Percentiles rank a stretch among this genome's conserved stretches.
Conservation (phyloP, 768 basidiomycete genomes). For the Auricularia heimuer region DNA sequence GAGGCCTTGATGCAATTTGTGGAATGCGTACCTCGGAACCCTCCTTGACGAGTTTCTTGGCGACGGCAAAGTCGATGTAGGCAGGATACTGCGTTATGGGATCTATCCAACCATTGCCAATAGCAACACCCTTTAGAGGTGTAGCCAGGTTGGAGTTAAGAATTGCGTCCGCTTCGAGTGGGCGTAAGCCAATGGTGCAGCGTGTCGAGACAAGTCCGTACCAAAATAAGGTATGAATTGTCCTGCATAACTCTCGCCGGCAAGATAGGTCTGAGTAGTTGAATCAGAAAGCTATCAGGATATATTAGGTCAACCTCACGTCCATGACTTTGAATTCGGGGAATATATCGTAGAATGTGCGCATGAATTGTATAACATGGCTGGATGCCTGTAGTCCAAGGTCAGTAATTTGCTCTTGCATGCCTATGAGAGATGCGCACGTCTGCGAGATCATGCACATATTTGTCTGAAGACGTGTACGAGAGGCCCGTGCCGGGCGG, state of each 20-base stretch:
- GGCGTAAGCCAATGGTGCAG: background rate
- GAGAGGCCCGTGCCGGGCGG: slow-evolving; percentile 95
- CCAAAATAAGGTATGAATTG: slow-evolving; percentile 97
- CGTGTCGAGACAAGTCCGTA: slow-evolving; percentile 20
- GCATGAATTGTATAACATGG: slow-evolving; percentile 76
- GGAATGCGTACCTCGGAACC: slow-evolving; percentile 47
- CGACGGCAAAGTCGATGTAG: slow-evolving; percentile 77
- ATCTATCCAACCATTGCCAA: slow-evolving; percentile 99
- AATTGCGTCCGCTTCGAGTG: slow-evolving; percentile 58
- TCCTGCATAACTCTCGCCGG: slow-evolving; percentile 94
- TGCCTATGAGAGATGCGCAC: slow-evolving; percentile 26
- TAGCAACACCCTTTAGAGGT: slow-evolving; percentile 70
- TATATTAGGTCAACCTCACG: slow-evolving; percentile 37
- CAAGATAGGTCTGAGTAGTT: slow-evolving; percentile 74
- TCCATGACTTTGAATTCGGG: slow-evolving; percentile 79
- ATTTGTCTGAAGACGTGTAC: slow-evolving; percentile 76
- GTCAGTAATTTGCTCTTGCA: background rate
- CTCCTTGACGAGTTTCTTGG: slow-evolving; percentile 66
- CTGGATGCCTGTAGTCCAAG: slow-evolving; percentile 44
- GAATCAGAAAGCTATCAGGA: slow-evolving; percentile 3
- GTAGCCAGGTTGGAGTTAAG: slow-evolving; percentile 49
- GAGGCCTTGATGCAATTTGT: background rate
- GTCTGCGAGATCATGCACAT: slow-evolving; percentile 67
- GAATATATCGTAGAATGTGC: slow-evolving; percentile 83
- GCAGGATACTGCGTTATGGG: slow-evolving; percentile 78